Conservation (phyloP, 768 basidiomycete genomes). For the Agrocybe pediades region DNA sequence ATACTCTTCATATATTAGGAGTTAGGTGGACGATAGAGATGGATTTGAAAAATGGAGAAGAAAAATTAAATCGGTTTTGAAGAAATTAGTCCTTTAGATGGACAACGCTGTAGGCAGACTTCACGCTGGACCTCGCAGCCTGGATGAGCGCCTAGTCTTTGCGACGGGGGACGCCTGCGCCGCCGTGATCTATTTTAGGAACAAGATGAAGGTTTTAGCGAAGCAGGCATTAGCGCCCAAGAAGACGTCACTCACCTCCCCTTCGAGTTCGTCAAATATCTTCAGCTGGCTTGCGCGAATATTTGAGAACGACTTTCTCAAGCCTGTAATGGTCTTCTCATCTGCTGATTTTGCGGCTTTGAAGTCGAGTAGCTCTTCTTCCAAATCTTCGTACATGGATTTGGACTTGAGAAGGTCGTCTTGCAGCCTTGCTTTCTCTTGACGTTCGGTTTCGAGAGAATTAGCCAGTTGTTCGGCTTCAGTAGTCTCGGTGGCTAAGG, state of each 20-base stretch:
- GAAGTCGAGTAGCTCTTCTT: slow-evolving; percentile 33
- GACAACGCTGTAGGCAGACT: background rate
- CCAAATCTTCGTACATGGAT: slow-evolving; percentile 24
- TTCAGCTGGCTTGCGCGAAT: slow-evolving; percentile 35
- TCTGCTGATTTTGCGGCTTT: slow-evolving; percentile 33
- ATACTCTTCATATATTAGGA: too few relatives aligned
- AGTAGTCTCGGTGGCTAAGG: background rate
- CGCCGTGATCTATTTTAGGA: slow-evolving; percentile 23
- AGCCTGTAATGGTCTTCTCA: slow-evolving; percentile 32
- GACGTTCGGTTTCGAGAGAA: background rate
- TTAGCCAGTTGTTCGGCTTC: background rate
- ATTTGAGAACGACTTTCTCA: slow-evolving; percentile 31
- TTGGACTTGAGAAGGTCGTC: slow-evolving; percentile 19
- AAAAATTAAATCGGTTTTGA: background rate
- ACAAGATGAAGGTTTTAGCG: slow-evolving; percentile 4
- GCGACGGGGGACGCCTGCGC: slow-evolving; percentile 9
- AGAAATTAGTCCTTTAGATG: background rate
- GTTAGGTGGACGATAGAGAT: too few relatives aligned
- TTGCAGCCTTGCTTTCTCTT: slow-evolving; percentile 14
- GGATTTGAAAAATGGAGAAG: too few relatives aligned
- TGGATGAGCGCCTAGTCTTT: background rate
- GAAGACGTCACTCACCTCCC: slow-evolving; percentile 33
- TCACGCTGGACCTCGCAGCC: background rate
- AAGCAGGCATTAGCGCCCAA: slow-evolving; percentile 1
- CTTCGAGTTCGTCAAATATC: slow-evolving; percentile 34